Base-by-base conservation (phyloP, 805 yeast genomes). In the Myxozyma kluyveri region DNA sequence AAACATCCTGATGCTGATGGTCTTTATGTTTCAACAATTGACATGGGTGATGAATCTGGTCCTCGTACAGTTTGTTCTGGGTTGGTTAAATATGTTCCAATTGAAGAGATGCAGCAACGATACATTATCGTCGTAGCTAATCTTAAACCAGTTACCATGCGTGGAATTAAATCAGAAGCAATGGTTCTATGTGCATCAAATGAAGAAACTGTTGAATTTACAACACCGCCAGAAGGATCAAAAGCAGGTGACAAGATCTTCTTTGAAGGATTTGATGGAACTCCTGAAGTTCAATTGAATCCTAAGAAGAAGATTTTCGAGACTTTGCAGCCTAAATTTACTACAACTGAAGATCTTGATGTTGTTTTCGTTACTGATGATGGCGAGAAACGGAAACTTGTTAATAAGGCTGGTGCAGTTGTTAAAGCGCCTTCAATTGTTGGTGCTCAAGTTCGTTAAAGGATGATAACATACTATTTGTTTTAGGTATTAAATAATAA, bases 221-320 rank as follows among this genome's bases (percentile, higher is more conserved):
- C 91, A 61, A 84, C 86, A 69, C 98, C 98, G 52, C 99, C 99
- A 61, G 81, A 79, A 32, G 96, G 89, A 17, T 81, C 96, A 40
- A 79, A 88, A 73, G 83, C 99, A 10, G 99, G 99, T 72, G 99
- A 93, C 72, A 90, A 89, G 76, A 78, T 93, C 58, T 91, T 88
- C 80, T 93, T 93, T 66, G 96, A 89, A 73, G 95, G 88, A 52
- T 89, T 75, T 70, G 85, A 88, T 66, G 87, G 88, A 61, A 82
- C 80, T 49, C 98, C 99, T 61, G 95, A 89, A 72, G 81, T 87
- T 65, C 91, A 83, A 67, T 77, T 93, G 72, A 91, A 91, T 75
- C 98, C 99, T 64, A 93, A 93, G 84, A 93, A 93, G 86, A 93
- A 93, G 80, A 77, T 90, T 57, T 93, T 96, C 95, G 99, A 93